These are phyloP conservation scores for Hypomontagnella submonticulosa DNA, from an alignment of 495 filamentous ascomycete species.

Conservation along the genomic window DNA sequence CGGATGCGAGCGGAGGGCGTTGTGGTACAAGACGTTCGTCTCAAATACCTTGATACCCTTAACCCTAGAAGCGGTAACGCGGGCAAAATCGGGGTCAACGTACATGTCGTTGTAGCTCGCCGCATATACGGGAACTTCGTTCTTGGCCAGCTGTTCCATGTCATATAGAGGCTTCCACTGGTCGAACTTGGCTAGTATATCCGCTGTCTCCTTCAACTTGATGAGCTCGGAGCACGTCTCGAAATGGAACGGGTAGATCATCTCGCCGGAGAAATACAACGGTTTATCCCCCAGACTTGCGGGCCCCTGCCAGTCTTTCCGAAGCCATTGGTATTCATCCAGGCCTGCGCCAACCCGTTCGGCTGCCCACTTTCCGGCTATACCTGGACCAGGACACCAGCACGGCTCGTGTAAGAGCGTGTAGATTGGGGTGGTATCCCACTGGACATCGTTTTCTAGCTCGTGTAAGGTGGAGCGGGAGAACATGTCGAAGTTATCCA, in stretches of 20 bases:
- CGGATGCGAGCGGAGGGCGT: constrained; percentile 75
- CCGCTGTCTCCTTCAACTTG: constrained; percentile 70
- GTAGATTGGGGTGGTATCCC: constrained; percentile 83
- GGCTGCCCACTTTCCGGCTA: constrained; percentile 62
- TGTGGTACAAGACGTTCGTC: constrained; percentile 88
- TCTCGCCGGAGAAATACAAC: constrained; percentile 89
- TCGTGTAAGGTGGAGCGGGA: constrained; percentile 73
- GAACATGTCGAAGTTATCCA: constrained; percentile 76
- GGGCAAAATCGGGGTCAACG: constrained; percentile 78
- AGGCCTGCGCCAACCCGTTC: constrained; percentile 53
- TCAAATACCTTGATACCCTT: constrained; percentile 81
- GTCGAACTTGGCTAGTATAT: constrained; percentile 71
- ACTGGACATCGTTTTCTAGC: constrained; percentile 71
- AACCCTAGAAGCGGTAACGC: constrained; percentile 79
- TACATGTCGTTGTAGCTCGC: constrained; percentile 97
- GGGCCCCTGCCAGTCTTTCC: constrained; percentile 40
- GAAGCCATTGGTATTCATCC: constrained; percentile 57
- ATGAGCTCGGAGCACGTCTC: constrained; percentile 77
- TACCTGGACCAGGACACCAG: constrained; percentile 71
- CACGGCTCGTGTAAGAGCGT: constrained; percentile 85
- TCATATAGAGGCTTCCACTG: constrained; percentile 85
- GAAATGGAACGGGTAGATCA: constrained; percentile 88
- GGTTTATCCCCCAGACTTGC: constrained; percentile 59
- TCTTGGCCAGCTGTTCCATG: constrained; percentile 73
- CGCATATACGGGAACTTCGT: constrained; percentile 89